A percentile compares a stretch with the other conserved stretches of the same genome.
phyloP scores from a whole-genome alignment of 1,284 basidiomycete genomes.

The Mycena citricolor region DNA sequence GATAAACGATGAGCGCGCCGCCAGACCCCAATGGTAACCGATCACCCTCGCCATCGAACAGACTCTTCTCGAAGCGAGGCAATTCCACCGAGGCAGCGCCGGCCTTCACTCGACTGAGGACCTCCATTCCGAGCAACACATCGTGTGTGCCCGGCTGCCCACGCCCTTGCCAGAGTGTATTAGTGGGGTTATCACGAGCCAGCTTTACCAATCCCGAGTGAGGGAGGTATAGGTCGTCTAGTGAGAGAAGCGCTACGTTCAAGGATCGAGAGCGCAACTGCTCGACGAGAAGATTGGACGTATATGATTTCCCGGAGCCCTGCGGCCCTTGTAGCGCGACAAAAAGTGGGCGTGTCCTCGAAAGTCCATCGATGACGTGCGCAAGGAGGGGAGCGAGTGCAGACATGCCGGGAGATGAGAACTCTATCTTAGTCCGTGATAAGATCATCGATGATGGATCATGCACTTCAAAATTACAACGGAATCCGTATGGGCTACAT shows the following conservation, averaged over 20 bases:
- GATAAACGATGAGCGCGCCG: conserved; percentile 37
- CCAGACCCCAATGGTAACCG: conserved; percentile 49
- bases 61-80: conserved; percentile 87
- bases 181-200: conserved; percentile 53
- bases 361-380: conserved; percentile 12
- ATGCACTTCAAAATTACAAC: no score
- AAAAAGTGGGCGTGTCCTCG: conserved; percentile 51
- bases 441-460: no score
- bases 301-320: conserved; percentile 79
- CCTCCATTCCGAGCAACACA: conserved; percentile 54
- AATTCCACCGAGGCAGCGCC: conserved; percentile 55
- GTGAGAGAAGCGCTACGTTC: conserved; percentile 67
- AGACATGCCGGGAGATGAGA: no score
- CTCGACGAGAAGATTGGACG: conserved; percentile 56
- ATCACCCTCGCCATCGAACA: conserved; percentile 81
- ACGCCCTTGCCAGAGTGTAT: conserved; percentile 71
- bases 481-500: no score
- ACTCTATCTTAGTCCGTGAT: no score
- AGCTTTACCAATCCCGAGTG: conserved; percentile 58
- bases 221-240: conserved; percentile 86
- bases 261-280: conserved; percentile 50
- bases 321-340: conserved; percentile 88
- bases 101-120: conserved; percentile 51
- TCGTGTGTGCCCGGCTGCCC: conserved; percentile 91
- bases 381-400: conserved; percentile 17